Evolutionary conservation across 768 basidiomycete genomes (phyloP).

Genomic region (Postia placenta): DNA sequence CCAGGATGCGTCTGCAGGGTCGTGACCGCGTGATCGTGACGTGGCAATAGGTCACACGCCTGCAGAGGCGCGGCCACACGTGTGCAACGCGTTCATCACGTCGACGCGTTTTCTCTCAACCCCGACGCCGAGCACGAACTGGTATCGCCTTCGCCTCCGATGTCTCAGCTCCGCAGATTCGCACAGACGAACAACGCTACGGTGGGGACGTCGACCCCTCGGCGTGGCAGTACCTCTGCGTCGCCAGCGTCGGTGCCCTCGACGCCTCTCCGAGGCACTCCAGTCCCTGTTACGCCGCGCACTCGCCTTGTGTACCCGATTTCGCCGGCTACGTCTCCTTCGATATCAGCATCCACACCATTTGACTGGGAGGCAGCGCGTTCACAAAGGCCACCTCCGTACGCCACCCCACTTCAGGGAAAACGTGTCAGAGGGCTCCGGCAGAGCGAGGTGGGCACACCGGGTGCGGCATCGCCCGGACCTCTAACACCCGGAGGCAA

Average conservation of each 20-base stretch:
- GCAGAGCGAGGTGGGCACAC: slow-evolving; percentile 12
- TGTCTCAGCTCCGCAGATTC: slow-evolving; percentile 3
- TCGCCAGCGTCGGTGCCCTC: slow-evolving; percentile 9
- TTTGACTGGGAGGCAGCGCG: slow-evolving; percentile 88
- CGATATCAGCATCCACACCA: slow-evolving; percentile 67
- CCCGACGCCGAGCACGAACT: too few species aligned
- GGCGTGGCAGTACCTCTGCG: slow-evolving; percentile 5
- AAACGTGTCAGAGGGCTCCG: slow-evolving; percentile 35
- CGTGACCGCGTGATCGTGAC: too few species aligned
- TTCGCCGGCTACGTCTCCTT: slow-evolving; percentile 61
- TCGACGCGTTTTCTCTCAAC: too few species aligned
- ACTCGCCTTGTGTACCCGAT: slow-evolving; percentile 39
- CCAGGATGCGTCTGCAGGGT: too few species aligned
- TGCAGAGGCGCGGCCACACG: too few species aligned
- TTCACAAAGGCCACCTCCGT: slow-evolving; percentile 65
- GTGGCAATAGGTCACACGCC: too few species aligned
- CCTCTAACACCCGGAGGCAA: slow-evolving; percentile 34
- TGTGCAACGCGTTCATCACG: neutral
- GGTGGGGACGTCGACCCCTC: neutral
- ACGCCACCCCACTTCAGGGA: slow-evolving; percentile 49
- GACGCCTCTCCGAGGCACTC: slow-evolving; percentile 22
- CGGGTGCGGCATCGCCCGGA: slow-evolving; percentile 22
- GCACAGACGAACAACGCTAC: slow-evolving; percentile 22
- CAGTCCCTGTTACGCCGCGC: slow-evolving; percentile 34
- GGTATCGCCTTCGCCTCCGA: neutral